Conservation (phyloP, 768 basidiomycete species). For the Agaricus bisporus region DNA sequence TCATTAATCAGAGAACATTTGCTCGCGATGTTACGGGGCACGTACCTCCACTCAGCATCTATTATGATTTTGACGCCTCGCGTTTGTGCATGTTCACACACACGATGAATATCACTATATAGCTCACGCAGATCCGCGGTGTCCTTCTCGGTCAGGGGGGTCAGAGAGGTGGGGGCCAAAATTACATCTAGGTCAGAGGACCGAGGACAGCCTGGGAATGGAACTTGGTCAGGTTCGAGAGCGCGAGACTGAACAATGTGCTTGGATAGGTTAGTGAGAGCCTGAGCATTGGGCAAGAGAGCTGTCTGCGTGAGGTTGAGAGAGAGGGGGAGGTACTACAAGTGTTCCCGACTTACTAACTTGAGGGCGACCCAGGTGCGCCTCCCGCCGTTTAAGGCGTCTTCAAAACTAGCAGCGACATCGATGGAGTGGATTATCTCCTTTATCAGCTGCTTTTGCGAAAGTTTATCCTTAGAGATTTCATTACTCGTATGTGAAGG, state of each 20-base stretch:
- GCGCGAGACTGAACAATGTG: conserved; percentile 43
- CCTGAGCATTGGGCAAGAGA: conserved; percentile 54
- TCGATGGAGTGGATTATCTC: conserved; percentile 78
- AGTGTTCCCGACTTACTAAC: conserved; percentile 40
- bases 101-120: conserved; percentile 51
- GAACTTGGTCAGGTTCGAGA: conserved; percentile 26
- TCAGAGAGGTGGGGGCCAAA: conserved; percentile 24
- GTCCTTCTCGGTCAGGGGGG: conserved; percentile 45
- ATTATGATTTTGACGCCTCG: conserved; percentile 66
- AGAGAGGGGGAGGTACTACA: neutral
- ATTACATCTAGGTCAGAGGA: conserved; percentile 53
- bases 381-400: conserved; percentile 34
- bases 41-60: conserved; percentile 79
- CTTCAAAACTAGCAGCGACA: conserved; percentile 78
- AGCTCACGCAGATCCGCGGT: conserved; percentile 55
- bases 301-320: conserved; percentile 39
- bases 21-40: neutral
- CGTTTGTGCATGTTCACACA: conserved; percentile 58
- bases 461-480: conserved; percentile 20
- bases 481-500: conserved; percentile 14
- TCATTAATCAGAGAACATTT: neutral
- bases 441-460: conserved; percentile 58
- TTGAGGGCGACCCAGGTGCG: conserved; percentile 86
- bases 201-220: conserved; percentile 67
- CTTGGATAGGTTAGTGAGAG: conserved; percentile 58